phyloP scores from a whole-genome alignment of 768 basidiomycete genomes.

The Mycena rosella region DNA sequence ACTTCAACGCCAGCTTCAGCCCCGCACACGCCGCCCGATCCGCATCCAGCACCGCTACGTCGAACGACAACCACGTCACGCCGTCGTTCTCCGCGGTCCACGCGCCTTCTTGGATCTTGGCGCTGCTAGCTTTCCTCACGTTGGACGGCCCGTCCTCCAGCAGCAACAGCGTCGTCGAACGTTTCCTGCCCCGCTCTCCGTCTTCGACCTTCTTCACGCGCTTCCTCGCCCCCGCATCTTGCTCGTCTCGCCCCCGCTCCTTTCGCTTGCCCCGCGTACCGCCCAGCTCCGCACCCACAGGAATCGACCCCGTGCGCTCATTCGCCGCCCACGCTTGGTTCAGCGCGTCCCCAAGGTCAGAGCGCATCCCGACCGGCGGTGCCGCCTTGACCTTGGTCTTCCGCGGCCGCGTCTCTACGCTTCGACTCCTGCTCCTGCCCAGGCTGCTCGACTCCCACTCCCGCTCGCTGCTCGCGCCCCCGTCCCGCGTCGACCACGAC shows the following conservation, averaged over 20 bases:
- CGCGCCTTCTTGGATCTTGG: not conserved
- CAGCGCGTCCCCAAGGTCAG: constrained; percentile 15
- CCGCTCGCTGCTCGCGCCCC: not conserved
- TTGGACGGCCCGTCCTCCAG: not conserved
- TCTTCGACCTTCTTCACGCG: not conserved
- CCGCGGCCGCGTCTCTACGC: not conserved
- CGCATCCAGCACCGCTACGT: constrained; percentile 5
- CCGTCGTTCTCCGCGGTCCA: constrained; percentile 10
- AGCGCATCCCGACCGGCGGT: constrained; percentile 3
- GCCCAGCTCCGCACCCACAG: constrained; percentile 5
- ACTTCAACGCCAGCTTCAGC: not conserved
- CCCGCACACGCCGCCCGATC: constrained; percentile 4
- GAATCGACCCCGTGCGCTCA: constrained; percentile 12
- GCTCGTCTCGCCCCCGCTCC: not conserved
- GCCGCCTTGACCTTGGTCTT: not conserved
- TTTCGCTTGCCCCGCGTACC: not conserved
- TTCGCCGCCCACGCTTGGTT: constrained; percentile 23
- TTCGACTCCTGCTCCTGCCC: not conserved
- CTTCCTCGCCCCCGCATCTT: not conserved
- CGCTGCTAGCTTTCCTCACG: not conserved
- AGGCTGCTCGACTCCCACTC: not conserved
- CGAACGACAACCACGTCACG: not conserved
- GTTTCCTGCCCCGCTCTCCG: not conserved
- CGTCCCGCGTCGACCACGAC: not conserved
- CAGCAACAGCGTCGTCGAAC: not conserved